A percentile compares a stretch with the other conserved stretches of the same genome.
Conservation (phyloP, 1,284 basidiomycete genomes). For the Ustilago lituana region DNA sequence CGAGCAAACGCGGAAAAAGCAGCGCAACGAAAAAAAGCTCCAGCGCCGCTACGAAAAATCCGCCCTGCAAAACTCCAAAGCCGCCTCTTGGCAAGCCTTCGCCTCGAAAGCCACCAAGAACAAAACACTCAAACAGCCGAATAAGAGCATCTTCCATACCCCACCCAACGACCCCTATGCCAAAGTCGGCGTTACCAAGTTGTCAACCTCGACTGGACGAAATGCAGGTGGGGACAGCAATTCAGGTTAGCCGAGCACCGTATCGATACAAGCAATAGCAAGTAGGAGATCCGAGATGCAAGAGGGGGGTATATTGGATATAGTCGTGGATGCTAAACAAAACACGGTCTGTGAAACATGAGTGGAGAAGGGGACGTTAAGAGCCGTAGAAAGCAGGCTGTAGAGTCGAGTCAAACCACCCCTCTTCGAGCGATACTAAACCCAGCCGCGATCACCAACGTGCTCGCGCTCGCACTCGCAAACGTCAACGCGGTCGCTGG, state of each 20-base stretch:
- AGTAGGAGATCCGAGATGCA: too few species aligned
- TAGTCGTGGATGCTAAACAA: too few species aligned
- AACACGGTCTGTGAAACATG: too few species aligned
- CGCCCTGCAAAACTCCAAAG: constrained; percentile 86
- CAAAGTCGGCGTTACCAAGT: constrained; percentile 72
- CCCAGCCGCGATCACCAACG: constrained; percentile 54
- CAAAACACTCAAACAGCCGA: constrained; percentile 76
- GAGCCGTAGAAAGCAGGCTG: too few species aligned
- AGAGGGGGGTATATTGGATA: too few species aligned
- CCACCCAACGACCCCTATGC: constrained; percentile 92
- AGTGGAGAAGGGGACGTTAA: too few species aligned
- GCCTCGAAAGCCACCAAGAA: constrained; percentile 77
- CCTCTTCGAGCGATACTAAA: constrained; percentile 10
- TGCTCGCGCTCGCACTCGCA: constrained; percentile 23
- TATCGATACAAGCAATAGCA: too few species aligned
- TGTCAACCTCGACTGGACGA: constrained; percentile 11
- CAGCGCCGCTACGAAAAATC: constrained; percentile 86
- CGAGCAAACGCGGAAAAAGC: constrained; percentile 70
- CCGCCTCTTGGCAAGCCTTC: constrained; percentile 96
- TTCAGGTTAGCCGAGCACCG: too few species aligned
- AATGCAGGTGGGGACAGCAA: too few species aligned
- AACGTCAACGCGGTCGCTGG: constrained; percentile 51
- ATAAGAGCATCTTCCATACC: constrained; percentile 89
- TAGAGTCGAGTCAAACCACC: too few species aligned
- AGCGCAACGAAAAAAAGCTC: constrained; percentile 94